Evolutionary conservation across 2,329 filamentous ascomycete species (phyloP).

Genomic region (Mycosphaerella sp.): DNA sequence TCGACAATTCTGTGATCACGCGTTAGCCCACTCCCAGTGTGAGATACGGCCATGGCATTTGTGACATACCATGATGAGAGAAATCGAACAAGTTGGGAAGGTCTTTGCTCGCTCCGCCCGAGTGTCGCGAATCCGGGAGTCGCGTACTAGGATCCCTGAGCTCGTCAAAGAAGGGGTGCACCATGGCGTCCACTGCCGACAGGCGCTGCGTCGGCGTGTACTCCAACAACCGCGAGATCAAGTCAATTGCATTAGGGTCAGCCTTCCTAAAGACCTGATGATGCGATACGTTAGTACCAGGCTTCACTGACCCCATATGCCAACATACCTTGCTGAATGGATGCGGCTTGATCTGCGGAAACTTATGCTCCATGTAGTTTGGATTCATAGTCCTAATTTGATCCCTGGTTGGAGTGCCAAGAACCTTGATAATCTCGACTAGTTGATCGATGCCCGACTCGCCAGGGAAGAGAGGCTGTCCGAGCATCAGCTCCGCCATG

Average conservation of each 20-base stretch:
- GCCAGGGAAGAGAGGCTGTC: conserved; percentile 93
- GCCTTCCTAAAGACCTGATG: conserved; percentile 90
- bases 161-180: conserved; percentile 98
- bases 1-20: conserved; percentile 72
- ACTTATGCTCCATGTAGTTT: conserved; percentile 99
- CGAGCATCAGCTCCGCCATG: conserved; percentile 98
- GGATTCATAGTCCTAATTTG: conserved; percentile 99
- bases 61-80: conserved; percentile 69
- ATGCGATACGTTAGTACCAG: conserved; percentile 10
- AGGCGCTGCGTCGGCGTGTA: conserved; percentile 96
- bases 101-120: conserved; percentile 70
- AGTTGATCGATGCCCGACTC: conserved; percentile 98
- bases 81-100: conserved; percentile 90
- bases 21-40: conserved; percentile 8
- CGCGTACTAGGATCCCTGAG: conserved; percentile 84
- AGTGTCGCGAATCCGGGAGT: conserved; percentile 88
- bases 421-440: conserved; percentile 98
- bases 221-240: conserved; percentile 89
- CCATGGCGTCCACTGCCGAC: conserved; percentile 91
- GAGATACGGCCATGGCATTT: background rate
- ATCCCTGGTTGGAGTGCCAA: conserved; percentile 92
- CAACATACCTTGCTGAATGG: conserved; percentile 79
- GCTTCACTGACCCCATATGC: background rate
- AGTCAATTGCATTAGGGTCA: conserved; percentile 82
- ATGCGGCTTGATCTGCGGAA: conserved; percentile 98